phyloP scores from a whole-genome alignment of 129 eudicot species.

The Flaveria ramosissima region DNA sequence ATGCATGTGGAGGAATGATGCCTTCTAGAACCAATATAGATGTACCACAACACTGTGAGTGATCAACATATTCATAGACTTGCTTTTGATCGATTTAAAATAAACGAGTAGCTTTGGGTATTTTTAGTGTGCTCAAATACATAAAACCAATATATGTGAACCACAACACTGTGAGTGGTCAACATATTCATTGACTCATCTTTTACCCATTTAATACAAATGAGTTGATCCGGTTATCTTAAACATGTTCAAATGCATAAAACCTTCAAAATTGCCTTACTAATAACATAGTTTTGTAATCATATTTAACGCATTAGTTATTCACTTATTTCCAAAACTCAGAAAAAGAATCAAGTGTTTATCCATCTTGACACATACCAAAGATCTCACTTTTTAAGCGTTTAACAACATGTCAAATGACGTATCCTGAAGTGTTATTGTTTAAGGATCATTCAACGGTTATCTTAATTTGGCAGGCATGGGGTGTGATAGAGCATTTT shows the following conservation, averaged over 20 bases:
- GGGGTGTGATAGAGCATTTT: constrained; percentile 92
- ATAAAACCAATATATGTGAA: constrained; percentile 37
- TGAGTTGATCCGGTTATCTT: neutral
- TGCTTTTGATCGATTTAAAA: neutral
- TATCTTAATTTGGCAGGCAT: constrained; percentile 47
- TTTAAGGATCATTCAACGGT: too few species aligned
- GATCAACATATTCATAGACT: constrained; percentile 16
- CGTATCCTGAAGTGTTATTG: too few species aligned
- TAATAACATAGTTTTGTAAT: neutral
- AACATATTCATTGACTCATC: constrained; percentile 7
- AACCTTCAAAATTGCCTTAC: neutral
- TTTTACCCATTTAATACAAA: neutral
- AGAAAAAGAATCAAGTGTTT: neutral
- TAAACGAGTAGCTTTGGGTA: neutral
- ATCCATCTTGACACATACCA: neutral
- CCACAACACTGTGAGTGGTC: constrained; percentile 77
- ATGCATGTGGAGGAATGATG: constrained; percentile 89
- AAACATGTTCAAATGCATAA: neutral
- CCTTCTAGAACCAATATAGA: constrained; percentile 60
- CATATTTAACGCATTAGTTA: neutral
- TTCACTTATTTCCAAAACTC: neutral
- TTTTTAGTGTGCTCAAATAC: neutral
- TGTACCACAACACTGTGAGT: constrained; percentile 77
- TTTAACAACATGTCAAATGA: too few species aligned
- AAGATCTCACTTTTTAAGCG: too few species aligned